Evolutionary conservation across 2,329 filamentous ascomycete genomes (phyloP), one percentile per base, ranked within the genome.

Genomic region (Colletotrichum chlorophyti): DNA sequence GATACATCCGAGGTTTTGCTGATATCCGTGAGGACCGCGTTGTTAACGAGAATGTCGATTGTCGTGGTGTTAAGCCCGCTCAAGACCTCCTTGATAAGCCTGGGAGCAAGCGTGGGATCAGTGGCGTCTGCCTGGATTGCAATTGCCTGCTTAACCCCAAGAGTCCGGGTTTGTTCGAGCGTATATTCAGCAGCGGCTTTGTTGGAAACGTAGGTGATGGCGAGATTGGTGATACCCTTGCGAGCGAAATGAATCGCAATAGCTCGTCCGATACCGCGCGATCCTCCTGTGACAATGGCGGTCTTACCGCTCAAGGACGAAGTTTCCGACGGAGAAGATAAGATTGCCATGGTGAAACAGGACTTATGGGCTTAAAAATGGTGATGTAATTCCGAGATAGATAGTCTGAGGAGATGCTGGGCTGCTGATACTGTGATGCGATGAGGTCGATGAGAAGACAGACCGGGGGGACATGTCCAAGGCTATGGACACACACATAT

Each of bases 31-130:
- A 27, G 19, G 5, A 45, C 10, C 9, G 53, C 53, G 12, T 57
- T 57, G 7, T 52, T 57, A 26, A 57, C 47, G 10, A 57, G 37
- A 17, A 52, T 52, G 23, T 57, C 53, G 11, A 57, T 45, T 5
- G 29, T 31, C 4, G 37, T 19, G 3, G 35, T 31, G 4, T 14
- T 23, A 1, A 57, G 47, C 3, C 15, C 47, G 23, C 6, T 11
- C 2, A 52, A 12, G 0, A 17, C 17, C 12, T 52, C 37, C 14
- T 19, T 37, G 2, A 52, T 6, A 8, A 57, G 23, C 15, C 7
- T 54, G 4, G 35, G 42, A 5, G 34, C 32, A 5, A 26, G 17
- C 1, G 27, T 15, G 4, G 37, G 23, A 32, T 57, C 53, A 12
- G 12, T 29, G 3, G 15, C 24, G n/a, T 45, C 53, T 6, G 47